Percentiles rank a stretch among this genome's conserved stretches.
Conservation (phyloP, 2,329 filamentous ascomycete species). For the Cladosporium sp. region DNA sequence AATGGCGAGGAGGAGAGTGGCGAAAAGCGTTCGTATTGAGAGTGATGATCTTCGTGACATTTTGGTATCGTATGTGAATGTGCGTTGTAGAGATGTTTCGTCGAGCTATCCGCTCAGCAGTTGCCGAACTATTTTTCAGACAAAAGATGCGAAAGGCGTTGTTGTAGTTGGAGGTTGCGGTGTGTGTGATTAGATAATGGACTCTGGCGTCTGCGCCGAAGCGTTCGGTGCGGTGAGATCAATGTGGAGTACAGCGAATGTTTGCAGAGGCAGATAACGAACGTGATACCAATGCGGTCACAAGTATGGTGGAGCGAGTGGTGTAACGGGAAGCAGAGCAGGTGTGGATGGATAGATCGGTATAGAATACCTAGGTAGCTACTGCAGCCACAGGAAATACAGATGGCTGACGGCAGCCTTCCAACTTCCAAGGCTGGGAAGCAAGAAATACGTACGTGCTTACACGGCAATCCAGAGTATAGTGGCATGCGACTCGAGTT, state of each 20-base stretch:
- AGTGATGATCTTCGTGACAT: conserved; percentile 13
- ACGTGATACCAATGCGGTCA: neutral
- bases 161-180: neutral
- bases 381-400: neutral
- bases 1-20: conserved; percentile 21
- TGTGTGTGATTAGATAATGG: neutral
- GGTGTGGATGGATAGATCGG: neutral
- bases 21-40: conserved; percentile 19
- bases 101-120: neutral
- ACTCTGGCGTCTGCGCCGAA: neutral
- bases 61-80: neutral
- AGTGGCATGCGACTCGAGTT: neutral
- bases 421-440: conserved; percentile 2
- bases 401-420: conserved; percentile 7
- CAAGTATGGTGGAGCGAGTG: conserved; percentile 1
- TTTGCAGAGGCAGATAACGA: neutral
- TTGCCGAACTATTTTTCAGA: neutral
- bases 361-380: conserved; percentile 10
- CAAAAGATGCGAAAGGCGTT: neutral
- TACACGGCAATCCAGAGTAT: conserved; percentile 6
- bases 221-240: neutral
- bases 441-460: neutral
- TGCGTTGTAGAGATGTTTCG: neutral
- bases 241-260: neutral
- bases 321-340: neutral